Conservation (phyloP, 345 rosid species). For the Salix koriyanagi region DNA sequence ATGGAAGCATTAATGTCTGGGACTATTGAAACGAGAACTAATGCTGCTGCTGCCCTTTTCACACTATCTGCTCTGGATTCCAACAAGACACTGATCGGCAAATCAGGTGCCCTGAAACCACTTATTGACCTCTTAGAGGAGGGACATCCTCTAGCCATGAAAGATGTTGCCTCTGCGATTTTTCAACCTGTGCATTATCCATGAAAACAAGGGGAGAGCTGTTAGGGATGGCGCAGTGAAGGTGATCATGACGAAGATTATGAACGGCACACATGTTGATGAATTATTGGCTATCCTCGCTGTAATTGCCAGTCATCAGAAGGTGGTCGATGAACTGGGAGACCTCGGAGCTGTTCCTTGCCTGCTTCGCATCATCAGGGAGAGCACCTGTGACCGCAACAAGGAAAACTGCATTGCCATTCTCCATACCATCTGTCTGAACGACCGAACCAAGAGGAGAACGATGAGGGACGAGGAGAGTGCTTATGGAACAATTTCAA, state of each 20-base stretch:
- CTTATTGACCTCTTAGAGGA: constrained; percentile 73
- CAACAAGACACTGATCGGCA: constrained; percentile 74
- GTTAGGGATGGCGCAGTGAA: constrained; percentile 77
- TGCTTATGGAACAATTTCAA: constrained; percentile 56
- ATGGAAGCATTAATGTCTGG: constrained; percentile 67
- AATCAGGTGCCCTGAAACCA: constrained; percentile 66
- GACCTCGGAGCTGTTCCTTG: constrained; percentile 70
- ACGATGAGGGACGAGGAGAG: constrained; percentile 76
- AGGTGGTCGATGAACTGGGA: constrained; percentile 68
- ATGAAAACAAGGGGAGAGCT: constrained; percentile 79
- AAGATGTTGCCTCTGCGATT: constrained; percentile 90
- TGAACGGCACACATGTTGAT: constrained; percentile 57
- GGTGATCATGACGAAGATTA: constrained; percentile 64
- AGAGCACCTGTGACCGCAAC: constrained; percentile 67
- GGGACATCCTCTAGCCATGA: constrained; percentile 72
- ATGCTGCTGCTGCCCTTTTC: constrained; percentile 90
- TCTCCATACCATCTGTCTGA: constrained; percentile 59
- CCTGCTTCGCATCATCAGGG: constrained; percentile 62
- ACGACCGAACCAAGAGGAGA: constrained; percentile 75
- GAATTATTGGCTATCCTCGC: constrained; percentile 85
- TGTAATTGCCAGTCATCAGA: constrained; percentile 69
- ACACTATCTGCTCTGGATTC: constrained; percentile 86
- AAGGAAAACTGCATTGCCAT: constrained; percentile 88
- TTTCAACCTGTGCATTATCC: constrained; percentile 70
- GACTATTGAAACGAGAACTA: constrained; percentile 65